Evolutionary conservation across 106 monocot species (phyloP).

Genomic region (Allium fistulosum): DNA sequence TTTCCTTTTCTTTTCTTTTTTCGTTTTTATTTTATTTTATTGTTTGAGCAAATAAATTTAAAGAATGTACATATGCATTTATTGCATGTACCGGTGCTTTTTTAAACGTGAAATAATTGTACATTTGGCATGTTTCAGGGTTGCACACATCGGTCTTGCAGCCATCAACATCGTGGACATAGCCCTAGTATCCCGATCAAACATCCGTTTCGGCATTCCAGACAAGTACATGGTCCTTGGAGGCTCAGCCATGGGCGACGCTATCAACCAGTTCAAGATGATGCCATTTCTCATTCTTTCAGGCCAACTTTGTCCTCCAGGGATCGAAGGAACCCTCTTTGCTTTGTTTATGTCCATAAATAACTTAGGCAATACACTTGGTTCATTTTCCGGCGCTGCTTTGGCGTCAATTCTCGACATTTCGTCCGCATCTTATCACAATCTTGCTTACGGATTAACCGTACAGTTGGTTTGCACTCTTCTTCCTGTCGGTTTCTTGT

Average conservation of each 20-base stretch:
- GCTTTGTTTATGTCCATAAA: slow-evolving; percentile 88
- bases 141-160: slow-evolving; percentile 61
- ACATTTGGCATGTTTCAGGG: slow-evolving; percentile 18
- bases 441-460: slow-evolving; percentile 36
- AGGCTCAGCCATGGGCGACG: slow-evolving; percentile 61
- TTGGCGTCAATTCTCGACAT: slow-evolving; percentile 53
- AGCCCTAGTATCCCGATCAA: slow-evolving; percentile 35
- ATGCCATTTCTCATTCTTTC: slow-evolving; percentile 85
- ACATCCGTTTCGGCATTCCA: slow-evolving; percentile 43
- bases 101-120: too few relatives aligned
- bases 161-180: slow-evolving; percentile 41
- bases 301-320: slow-evolving; percentile 73
- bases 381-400: slow-evolving; percentile 67
- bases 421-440: slow-evolving; percentile 48
- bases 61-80: too few relatives aligned
- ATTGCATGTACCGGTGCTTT: too few relatives aligned
- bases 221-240: slow-evolving; percentile 67
- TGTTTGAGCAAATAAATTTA: too few relatives aligned
- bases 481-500: slow-evolving; percentile 49
- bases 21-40: too few relatives aligned
- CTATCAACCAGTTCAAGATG: slow-evolving; percentile 83
- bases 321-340: slow-evolving; percentile 86
- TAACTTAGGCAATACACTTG: slow-evolving; percentile 55
- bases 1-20: too few relatives aligned
- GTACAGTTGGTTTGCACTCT: slow-evolving; percentile 46